Percentiles rank a stretch among this genome's conserved stretches.
These are phyloP conservation scores for Helicostylum pulchrum DNA, from an alignment of 192 early-diverging fungal genomes.

Conservation along the genomic window DNA sequence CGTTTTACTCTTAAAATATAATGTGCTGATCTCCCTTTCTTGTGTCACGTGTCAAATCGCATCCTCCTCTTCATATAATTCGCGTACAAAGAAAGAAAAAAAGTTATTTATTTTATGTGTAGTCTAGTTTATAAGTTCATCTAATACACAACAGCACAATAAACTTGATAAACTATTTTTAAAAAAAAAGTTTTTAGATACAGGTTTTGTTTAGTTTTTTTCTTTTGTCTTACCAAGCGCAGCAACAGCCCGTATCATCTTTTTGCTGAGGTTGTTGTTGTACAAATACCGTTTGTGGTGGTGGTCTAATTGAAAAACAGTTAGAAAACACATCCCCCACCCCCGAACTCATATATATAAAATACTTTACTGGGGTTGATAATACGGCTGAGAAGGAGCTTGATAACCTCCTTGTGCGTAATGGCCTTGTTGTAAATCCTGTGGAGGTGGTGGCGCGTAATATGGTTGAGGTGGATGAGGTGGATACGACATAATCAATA, in stretches of 20 bases:
- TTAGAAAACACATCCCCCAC: not conserved
- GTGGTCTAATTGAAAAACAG: conserved; percentile 15
- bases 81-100: too few relatives aligned
- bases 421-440: not conserved
- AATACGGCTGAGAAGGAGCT: not conserved
- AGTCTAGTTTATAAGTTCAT: conserved; percentile 11
- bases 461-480: not conserved
- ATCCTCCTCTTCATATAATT: too few relatives aligned
- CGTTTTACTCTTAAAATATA: too few relatives aligned
- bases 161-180: conserved; percentile 21
- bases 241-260: conserved; percentile 23
- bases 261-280: conserved; percentile 18
- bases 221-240: conserved; percentile 22
- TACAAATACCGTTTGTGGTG: conserved; percentile 25
- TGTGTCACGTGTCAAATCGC: too few relatives aligned
- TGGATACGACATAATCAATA: not conserved
- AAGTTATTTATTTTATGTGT: too few relatives aligned
- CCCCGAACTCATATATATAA: not conserved
- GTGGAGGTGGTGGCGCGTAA: not conserved
- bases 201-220: not conserved
- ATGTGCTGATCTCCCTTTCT: too few relatives aligned
- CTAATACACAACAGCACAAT: conserved; percentile 26
- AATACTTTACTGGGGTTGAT: conserved; percentile 31
- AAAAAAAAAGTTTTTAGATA: not conserved
- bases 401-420: not conserved